Evolutionary conservation across 164 flowering plant species (phyloP), one percentile per base, ranked within the genome.

Genomic region (Stephania cephalantha): DNA sequence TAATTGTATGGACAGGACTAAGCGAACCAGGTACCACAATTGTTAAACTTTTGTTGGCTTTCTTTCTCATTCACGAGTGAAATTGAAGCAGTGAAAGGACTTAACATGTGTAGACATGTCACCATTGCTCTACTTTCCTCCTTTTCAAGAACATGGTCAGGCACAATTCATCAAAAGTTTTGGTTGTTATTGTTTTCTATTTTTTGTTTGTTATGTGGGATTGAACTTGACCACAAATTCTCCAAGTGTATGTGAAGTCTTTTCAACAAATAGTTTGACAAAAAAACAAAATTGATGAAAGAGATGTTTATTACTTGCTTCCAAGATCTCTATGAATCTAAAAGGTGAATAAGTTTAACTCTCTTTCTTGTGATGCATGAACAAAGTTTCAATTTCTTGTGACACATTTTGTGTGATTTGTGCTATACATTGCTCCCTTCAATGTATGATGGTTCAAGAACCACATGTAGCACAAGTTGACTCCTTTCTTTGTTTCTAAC

Each of bases 111-210:
- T 35, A 20, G 20, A 18, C 6, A 18, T 7, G n/a, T 20, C 7
- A 61, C 66, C 66, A 61, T 61, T 61, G 66, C 66, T 61, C 20
- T 61, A 61, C 5, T 61, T 61, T 61, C 25, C 66, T 61, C 66
- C 25, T 17, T 6, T n/a, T 61, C 25, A n/a, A 7, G 66, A 61
- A 61, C 22, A n/a, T n/a, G 7, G 7, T 17, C 65, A 17, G 6
- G 17, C n/a, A 15, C 22, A 18, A 7, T 61, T n/a, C 7, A 18
- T 61, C 18, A 9, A 18, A 18, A 15, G 7, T n/a, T n/a, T 18
- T 61, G 66, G 25, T n/a, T 61, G 66, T 6, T 4, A 61, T 61
- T 61, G 8, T 25, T 61, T 61, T 61, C 29, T 61, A 18, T 9
- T 61, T 25, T 61, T 10, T 11, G 42, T 35, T 35, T 7, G 55